Conservation (phyloP, 1,284 basidiomycete species). For the Pseudomicrostroma phylloplanum region DNA sequence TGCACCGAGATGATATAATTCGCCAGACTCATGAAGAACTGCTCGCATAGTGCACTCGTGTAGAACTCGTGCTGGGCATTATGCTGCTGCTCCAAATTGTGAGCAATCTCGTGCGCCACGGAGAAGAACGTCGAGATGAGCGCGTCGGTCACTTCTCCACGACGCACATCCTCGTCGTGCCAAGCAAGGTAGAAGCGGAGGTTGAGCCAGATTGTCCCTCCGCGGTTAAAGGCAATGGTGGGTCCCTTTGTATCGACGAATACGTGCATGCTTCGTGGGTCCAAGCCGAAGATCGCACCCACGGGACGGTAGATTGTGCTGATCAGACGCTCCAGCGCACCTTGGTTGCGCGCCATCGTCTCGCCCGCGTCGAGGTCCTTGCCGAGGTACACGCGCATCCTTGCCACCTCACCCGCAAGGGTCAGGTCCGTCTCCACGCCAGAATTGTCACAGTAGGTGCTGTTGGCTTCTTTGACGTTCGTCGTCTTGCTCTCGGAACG, state of each 20-base stretch:
- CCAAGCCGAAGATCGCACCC: slow-evolving; percentile 50
- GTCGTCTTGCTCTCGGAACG: slow-evolving; percentile 45
- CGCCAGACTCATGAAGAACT: slow-evolving; percentile 53
- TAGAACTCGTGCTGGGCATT: slow-evolving; percentile 74
- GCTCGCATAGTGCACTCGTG: slow-evolving; percentile 81
- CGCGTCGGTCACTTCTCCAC: slow-evolving; percentile 62
- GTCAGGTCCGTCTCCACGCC: slow-evolving; percentile 48
- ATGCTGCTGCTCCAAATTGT: slow-evolving; percentile 70
- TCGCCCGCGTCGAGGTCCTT: slow-evolving; percentile 32
- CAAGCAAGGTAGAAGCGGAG: slow-evolving; percentile 73
- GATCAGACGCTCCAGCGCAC: slow-evolving; percentile 48
- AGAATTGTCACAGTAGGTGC: slow-evolving; percentile 51
- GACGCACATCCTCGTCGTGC: slow-evolving; percentile 68
- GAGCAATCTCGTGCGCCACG: slow-evolving; percentile 75
- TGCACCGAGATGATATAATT: slow-evolving; percentile 20
- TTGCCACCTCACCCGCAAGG: slow-evolving; percentile 49
- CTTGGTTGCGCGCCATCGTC: slow-evolving; percentile 41
- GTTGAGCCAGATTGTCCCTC: slow-evolving; percentile 83
- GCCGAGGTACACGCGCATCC: slow-evolving; percentile 51
- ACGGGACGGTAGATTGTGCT: slow-evolving; percentile 47
- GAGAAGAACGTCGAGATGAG: slow-evolving; percentile 82
- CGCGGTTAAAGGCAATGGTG: slow-evolving; percentile 86
- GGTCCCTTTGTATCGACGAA: slow-evolving; percentile 77
- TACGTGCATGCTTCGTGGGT: slow-evolving; percentile 67
- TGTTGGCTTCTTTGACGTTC: slow-evolving; percentile 51